phyloP scores from a whole-genome alignment of 306 rosid species.

The Vigna radiata region DNA sequence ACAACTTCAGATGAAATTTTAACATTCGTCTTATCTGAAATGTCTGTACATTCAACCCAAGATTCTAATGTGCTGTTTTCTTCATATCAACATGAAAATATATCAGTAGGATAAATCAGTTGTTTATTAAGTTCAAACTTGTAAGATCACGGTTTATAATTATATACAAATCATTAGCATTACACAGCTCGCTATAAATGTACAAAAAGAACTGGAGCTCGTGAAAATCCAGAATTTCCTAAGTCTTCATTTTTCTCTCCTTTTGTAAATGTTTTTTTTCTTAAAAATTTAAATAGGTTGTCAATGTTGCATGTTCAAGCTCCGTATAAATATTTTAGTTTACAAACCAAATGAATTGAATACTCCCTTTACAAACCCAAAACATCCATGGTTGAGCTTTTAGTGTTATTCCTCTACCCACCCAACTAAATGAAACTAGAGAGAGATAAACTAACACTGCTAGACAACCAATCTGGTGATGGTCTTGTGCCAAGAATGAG shows the following conservation, averaged over 20 bases:
- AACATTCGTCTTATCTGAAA: too few relatives aligned
- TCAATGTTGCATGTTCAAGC: not conserved
- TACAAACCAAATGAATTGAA: not conserved
- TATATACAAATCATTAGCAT: not conserved
- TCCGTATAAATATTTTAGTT: not conserved
- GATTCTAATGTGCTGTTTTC: not conserved
- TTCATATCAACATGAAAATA: not conserved
- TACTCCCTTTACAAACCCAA: constrained; percentile 9
- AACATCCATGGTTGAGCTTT: not conserved
- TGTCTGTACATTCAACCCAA: not conserved
- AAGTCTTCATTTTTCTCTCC: not conserved
- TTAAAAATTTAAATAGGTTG: not conserved
- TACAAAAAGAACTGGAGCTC: not conserved
- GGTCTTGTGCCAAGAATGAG: constrained; percentile 23
- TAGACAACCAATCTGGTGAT: constrained; percentile 12
- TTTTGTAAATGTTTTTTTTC: not conserved
- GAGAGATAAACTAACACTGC: not conserved
- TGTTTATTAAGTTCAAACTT: not conserved
- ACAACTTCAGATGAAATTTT: too few relatives aligned
- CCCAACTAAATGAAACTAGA: not conserved
- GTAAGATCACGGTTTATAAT: not conserved
- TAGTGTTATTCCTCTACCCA: not conserved
- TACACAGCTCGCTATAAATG: not conserved
- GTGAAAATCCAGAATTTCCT: not conserved
- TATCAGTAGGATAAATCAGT: not conserved